Conservation (phyloP, 176 grass and related monocot genomes). For the Eleusine coracana region DNA sequence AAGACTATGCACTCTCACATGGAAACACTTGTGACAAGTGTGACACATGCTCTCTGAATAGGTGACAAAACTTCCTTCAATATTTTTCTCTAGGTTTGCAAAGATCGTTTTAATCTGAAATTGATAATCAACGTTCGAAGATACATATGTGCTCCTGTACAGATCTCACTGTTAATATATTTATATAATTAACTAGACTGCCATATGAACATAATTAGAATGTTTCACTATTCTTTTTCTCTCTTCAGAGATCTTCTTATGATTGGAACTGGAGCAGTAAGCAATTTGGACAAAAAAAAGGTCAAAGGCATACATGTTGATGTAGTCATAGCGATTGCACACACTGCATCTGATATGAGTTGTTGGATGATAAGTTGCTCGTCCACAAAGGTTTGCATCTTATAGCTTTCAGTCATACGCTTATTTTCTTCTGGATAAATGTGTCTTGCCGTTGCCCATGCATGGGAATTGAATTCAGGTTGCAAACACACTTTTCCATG, state of each 20-base stretch:
- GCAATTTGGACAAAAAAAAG: slow-evolving; percentile 43
- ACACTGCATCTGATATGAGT: slow-evolving; percentile 37
- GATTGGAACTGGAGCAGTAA: slow-evolving; percentile 52
- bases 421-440: background rate
- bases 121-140: slow-evolving; percentile 3
- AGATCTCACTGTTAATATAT: slow-evolving; percentile 8
- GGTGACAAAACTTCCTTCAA: slow-evolving; percentile 49
- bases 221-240: slow-evolving; percentile 27
- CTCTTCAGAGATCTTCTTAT: slow-evolving; percentile 57
- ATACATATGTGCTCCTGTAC: slow-evolving; percentile 13
- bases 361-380: slow-evolving; percentile 51
- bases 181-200: background rate
- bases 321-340: slow-evolving; percentile 55
- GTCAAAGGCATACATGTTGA: slow-evolving; percentile 45
- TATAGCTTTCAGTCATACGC: slow-evolving; percentile 1
- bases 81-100: background rate
- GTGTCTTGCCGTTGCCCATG: background rate
- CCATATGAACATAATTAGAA: slow-evolving; percentile 8
- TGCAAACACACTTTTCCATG: background rate
- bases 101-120: slow-evolving; percentile 25
- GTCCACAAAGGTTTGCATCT: slow-evolving; percentile 54
- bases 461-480: background rate
- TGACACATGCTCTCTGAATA: slow-evolving; percentile 47
- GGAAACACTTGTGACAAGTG: slow-evolving; percentile 56
- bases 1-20: slow-evolving; percentile 63